phyloP scores from a whole-genome alignment of 108 stramenopile species.

The Licmophora abbreviata region DNA sequence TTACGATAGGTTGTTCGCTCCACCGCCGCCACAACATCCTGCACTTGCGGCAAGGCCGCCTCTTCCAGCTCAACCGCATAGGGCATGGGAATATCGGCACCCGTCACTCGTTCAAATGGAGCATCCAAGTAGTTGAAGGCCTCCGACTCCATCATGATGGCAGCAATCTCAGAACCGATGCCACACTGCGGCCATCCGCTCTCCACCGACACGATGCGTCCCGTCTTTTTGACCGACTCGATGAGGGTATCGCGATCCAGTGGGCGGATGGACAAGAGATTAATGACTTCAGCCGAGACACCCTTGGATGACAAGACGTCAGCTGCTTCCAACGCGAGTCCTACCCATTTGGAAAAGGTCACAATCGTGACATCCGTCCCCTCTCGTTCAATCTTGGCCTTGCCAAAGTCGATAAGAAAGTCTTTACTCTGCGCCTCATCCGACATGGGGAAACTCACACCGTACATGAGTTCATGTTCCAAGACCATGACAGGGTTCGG shows the following conservation, averaged over 20 bases:
- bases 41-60: conserved; percentile 86
- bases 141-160: conserved; percentile 92
- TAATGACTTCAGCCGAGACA: conserved; percentile 88
- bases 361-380: conserved; percentile 96
- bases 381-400: conserved; percentile 87
- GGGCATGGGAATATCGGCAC: conserved; percentile 99
- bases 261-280: conserved; percentile 91
- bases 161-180: conserved; percentile 95
- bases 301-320: conserved; percentile 81
- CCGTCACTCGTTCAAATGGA: conserved; percentile 94
- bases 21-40: conserved; percentile 86
- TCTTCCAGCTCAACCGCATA: conserved; percentile 93
- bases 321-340: conserved; percentile 89
- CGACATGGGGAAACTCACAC: conserved; percentile 88
- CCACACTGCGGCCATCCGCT: conserved; percentile 98
- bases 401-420: conserved; percentile 86
- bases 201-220: conserved; percentile 91
- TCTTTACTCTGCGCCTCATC: conserved; percentile 88
- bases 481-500: conserved; percentile 97
- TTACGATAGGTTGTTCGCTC: conserved; percentile 82
- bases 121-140: conserved; percentile 99
- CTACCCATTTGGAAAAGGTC: conserved; percentile 89
- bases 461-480: conserved; percentile 99
- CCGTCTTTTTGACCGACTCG: conserved; percentile 92
- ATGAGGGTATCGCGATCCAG: conserved; percentile 94